phyloP scores from a whole-genome alignment of 2,329 filamentous ascomycete genomes.

The Coniella lustricola region DNA sequence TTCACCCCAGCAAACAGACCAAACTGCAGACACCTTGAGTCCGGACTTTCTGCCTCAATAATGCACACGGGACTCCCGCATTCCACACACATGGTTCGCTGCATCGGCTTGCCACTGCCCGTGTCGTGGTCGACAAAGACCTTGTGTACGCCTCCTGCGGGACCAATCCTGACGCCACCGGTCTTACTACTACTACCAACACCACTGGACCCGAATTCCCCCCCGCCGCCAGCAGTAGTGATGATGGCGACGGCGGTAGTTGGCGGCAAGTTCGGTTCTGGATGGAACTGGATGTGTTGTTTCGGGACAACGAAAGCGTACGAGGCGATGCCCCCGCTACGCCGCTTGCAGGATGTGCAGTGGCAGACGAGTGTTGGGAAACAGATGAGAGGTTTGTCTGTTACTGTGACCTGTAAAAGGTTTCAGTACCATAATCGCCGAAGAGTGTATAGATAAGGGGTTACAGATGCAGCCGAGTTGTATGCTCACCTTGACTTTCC shows the following conservation, averaged over 20 bases:
- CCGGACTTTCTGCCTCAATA: slow-evolving; percentile 4
- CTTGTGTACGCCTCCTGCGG: slow-evolving; percentile 2
- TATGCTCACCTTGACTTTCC: slow-evolving; percentile 10
- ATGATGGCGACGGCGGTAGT: neutral
- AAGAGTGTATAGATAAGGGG: no score
- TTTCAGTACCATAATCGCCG: neutral
- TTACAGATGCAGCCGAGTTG: neutral
- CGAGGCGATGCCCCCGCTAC: slow-evolving; percentile 11
- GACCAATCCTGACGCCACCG: neutral
- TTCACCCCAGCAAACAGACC: slow-evolving; percentile 8
- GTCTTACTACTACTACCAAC: no score
- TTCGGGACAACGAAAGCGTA: slow-evolving; percentile 15
- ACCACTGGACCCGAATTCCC: no score
- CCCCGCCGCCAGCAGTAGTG: no score
- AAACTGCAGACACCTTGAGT: slow-evolving; percentile 11
- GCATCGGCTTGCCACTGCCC: slow-evolving; percentile 12
- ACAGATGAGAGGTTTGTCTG: slow-evolving; percentile 1
- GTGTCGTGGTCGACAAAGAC: slow-evolving; percentile 10
- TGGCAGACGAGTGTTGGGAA: slow-evolving; percentile 14
- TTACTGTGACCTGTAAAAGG: slow-evolving; percentile 9
- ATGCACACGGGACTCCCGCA: slow-evolving; percentile 14
- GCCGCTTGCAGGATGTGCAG: slow-evolving; percentile 12
- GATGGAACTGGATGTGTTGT: slow-evolving; percentile 7
- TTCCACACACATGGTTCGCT: slow-evolving; percentile 14
- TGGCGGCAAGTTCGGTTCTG: neutral